These are phyloP conservation scores for Diddensiella santjacobensis DNA, from an alignment of 805 yeast genomes.

Conservation along the genomic window DNA sequence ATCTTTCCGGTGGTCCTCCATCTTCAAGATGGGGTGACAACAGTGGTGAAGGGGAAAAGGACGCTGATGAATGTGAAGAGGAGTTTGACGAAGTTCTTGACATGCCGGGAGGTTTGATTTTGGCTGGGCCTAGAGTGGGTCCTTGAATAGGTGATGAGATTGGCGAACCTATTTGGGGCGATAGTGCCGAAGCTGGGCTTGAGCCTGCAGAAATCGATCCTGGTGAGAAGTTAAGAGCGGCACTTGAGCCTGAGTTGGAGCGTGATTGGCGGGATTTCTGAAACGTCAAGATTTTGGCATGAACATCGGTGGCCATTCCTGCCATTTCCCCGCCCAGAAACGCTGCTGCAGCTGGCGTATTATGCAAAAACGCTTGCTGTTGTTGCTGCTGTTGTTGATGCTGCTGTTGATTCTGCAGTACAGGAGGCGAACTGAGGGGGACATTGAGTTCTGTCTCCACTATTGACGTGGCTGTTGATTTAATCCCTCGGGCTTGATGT, in stretches of 20 bases:
- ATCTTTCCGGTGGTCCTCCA: not conserved
- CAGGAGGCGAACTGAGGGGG: too few species aligned
- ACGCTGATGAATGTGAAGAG: slow-evolving; percentile 5
- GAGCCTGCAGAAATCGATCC: slow-evolving; percentile 10
- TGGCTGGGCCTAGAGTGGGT: not conserved
- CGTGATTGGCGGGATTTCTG: slow-evolving; percentile 64
- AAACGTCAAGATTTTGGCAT: slow-evolving; percentile 81
- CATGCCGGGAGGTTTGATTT: slow-evolving; percentile 2
- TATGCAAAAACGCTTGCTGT: not conserved
- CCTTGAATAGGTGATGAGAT: not conserved
- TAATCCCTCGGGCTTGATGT: slow-evolving; percentile 2
- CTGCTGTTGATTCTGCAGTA: too few species aligned
- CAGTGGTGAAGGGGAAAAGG: slow-evolving; percentile 9
- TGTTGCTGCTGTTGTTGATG: too few species aligned
- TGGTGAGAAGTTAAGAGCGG: slow-evolving; percentile 21
- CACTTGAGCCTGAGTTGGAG: slow-evolving; percentile 34
- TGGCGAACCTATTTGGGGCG: slow-evolving; percentile 5
- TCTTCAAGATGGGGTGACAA: slow-evolving; percentile 15
- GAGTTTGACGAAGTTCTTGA: slow-evolving; percentile 17
- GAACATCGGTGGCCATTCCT: slow-evolving; percentile 59
- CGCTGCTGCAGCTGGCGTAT: slow-evolving; percentile 11
- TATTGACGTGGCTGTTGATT: too few species aligned
- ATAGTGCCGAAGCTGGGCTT: not conserved
- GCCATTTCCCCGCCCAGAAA: slow-evolving; percentile 10
- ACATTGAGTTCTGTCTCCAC: too few species aligned